Evolutionary conservation across 192 early-diverging fungal species (phyloP).

Genomic region (Pilaira anomala): DNA sequence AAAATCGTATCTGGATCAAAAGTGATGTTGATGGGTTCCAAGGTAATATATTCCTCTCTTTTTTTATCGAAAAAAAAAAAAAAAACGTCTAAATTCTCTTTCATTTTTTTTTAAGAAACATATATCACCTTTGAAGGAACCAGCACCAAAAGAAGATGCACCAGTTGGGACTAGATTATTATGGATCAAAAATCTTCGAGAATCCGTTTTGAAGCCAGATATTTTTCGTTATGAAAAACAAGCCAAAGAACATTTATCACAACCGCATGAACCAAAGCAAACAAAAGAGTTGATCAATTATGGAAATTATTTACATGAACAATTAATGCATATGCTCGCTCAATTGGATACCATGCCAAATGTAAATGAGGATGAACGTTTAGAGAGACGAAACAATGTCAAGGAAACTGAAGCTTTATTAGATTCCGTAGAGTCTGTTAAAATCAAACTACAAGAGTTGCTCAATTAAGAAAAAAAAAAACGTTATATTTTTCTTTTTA

Average conservation of each 20-base stretch:
- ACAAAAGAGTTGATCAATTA: neutral
- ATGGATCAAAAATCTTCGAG: constrained; percentile 10
- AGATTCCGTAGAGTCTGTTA: neutral
- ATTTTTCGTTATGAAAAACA: neutral
- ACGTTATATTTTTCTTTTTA: too few relatives aligned
- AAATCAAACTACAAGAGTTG: neutral
- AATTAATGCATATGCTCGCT: constrained; percentile 13
- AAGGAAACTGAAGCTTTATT: neutral
- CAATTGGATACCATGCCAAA: constrained; percentile 16
- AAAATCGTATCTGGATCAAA: constrained; percentile 12
- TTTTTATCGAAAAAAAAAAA: neutral
- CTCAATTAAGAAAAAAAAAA: too few relatives aligned
- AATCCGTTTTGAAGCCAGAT: neutral
- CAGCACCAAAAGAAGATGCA: constrained; percentile 9
- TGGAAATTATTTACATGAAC: constrained; percentile 8
- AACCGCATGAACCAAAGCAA: neutral
- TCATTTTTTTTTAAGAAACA: constrained; percentile 2
- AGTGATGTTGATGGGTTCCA: constrained; percentile 8
- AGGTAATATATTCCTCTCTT: neutral
- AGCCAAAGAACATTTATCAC: neutral
- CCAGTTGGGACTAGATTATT: neutral
- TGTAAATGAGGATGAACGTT: neutral
- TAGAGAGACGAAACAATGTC: neutral
- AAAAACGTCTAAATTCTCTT: too few relatives aligned
- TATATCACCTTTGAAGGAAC: neutral